Conservation (phyloP, 2,329 filamentous ascomycete species). For the Diaporthe velutina region DNA sequence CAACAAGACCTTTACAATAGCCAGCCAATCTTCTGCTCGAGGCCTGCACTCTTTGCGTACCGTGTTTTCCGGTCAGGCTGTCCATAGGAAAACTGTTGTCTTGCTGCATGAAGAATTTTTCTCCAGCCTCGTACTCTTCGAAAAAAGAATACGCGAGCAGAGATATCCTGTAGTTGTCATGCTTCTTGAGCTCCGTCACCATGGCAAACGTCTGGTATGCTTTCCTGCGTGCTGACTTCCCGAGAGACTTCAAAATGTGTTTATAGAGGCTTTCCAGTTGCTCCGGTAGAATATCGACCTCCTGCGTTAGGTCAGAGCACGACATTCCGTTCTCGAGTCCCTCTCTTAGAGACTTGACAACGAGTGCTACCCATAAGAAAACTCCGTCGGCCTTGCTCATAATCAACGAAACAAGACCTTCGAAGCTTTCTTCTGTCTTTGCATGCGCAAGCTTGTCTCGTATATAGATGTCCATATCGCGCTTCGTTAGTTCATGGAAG, state of each 20-base stretch:
- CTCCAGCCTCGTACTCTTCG: background rate
- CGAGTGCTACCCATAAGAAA: conserved; percentile 28
- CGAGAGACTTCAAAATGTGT: background rate
- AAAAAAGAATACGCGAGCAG: conserved; percentile 26
- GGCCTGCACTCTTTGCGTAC: background rate
- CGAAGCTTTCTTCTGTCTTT: background rate
- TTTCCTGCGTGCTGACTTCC: background rate
- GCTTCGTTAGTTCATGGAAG: conserved; percentile 6
- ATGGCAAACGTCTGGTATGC: conserved; percentile 23
- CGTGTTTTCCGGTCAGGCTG: background rate
- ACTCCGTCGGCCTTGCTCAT: conserved; percentile 20
- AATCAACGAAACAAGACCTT: conserved; percentile 7
- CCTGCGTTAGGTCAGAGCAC: background rate
- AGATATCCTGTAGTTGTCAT: background rate
- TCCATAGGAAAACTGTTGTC: background rate
- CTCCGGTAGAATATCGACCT: conserved; percentile 15
- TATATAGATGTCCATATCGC: conserved; percentile 15
- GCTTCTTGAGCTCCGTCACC: conserved; percentile 9
- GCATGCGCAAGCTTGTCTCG: conserved; percentile 14
- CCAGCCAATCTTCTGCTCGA: background rate
- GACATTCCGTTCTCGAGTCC: conserved; percentile 1
- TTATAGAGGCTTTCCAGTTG: conserved; percentile 18
- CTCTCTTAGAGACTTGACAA: conserved; percentile 14
- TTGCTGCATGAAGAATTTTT: background rate
- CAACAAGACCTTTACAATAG: conserved; percentile 24